Conservation (phyloP, 2,329 filamentous ascomycete species). For the Aaosphaeria arxii region DNA sequence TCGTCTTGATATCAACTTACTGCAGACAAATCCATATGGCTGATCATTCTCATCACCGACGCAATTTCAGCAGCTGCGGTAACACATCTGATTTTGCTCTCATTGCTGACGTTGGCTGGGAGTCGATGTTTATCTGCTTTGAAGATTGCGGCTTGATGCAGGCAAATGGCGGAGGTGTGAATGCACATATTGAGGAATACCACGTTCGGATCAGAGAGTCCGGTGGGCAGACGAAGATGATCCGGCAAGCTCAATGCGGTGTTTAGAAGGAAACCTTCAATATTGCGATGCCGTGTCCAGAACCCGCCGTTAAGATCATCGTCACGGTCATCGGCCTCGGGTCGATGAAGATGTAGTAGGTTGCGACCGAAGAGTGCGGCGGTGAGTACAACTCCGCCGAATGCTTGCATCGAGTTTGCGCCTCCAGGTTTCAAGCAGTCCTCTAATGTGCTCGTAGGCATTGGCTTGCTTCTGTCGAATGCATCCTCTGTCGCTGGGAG, state of each 20-base stretch:
- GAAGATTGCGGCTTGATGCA: slow-evolving; percentile 98
- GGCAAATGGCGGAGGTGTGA: slow-evolving; percentile 90
- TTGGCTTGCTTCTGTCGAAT: slow-evolving; percentile 74
- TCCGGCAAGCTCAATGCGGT: slow-evolving; percentile 80
- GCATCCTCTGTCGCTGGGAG: slow-evolving; percentile 82
- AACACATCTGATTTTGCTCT: slow-evolving; percentile 91
- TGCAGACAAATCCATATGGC: slow-evolving; percentile 77
- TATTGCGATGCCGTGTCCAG: slow-evolving; percentile 86
- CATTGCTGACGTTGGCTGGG: slow-evolving; percentile 71
- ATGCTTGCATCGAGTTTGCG: slow-evolving; percentile 70
- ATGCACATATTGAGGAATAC: slow-evolving; percentile 97
- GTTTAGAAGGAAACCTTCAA: slow-evolving; percentile 89
- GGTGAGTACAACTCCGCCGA: slow-evolving; percentile 78
- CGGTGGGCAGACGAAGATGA: slow-evolving; percentile 73
- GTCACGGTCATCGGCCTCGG: slow-evolving; percentile 76
- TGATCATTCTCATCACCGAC: slow-evolving; percentile 92
- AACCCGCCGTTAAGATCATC: slow-evolving; percentile 89
- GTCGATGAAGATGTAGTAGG: slow-evolving; percentile 84
- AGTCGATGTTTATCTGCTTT: slow-evolving; percentile 89
- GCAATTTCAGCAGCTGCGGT: slow-evolving; percentile 92
- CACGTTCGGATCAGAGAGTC: slow-evolving; percentile 75
- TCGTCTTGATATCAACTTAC: slow-evolving; percentile 53
- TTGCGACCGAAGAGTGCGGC: slow-evolving; percentile 91
- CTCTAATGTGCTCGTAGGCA: slow-evolving; percentile 66
- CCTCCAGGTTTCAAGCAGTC: slow-evolving; percentile 70